These are phyloP conservation scores for Trametes cubensis DNA, from an alignment of 768 basidiomycete genomes.

Conservation along the genomic window DNA sequence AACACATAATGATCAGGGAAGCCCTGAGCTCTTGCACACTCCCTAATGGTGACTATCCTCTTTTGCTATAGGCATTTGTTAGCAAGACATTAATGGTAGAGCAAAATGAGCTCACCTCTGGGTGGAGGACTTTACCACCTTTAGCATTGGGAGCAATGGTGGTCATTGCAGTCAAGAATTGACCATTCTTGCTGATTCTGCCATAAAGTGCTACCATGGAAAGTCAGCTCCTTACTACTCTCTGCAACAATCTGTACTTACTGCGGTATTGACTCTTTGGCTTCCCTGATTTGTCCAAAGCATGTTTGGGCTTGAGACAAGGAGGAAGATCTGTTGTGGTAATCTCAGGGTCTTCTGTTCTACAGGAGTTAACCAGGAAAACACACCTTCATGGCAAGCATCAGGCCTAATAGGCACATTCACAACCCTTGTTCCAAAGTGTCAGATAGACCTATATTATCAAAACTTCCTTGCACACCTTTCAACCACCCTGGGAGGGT, in stretches of 20 bases:
- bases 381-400: constrained; percentile 56
- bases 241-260: not conserved
- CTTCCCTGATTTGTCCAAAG: not conserved
- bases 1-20: constrained; percentile 77
- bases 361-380: too few relatives aligned
- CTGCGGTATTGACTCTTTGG: not conserved
- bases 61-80: constrained; percentile 54
- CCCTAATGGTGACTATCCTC: constrained; percentile 65
- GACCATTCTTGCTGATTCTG: constrained; percentile 51
- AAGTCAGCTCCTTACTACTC: not conserved
- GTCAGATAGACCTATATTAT: not conserved
- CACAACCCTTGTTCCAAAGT: constrained; percentile 44
- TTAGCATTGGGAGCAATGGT: constrained; percentile 54
- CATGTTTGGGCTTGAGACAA: constrained; percentile 30
- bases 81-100: not conserved
- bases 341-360: too few relatives aligned
- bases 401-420: constrained; percentile 54
- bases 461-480: constrained; percentile 39
- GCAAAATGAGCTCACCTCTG: constrained; percentile 38
- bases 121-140: constrained; percentile 47
- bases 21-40: constrained; percentile 75
- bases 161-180: constrained; percentile 71
- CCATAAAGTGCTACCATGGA: constrained; percentile 52
- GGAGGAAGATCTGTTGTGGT: constrained; percentile 44
- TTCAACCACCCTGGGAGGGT: constrained; percentile 48